Conservation (phyloP, 2,329 filamentous ascomycete genomes). For the Leptographium procerum region DNA sequence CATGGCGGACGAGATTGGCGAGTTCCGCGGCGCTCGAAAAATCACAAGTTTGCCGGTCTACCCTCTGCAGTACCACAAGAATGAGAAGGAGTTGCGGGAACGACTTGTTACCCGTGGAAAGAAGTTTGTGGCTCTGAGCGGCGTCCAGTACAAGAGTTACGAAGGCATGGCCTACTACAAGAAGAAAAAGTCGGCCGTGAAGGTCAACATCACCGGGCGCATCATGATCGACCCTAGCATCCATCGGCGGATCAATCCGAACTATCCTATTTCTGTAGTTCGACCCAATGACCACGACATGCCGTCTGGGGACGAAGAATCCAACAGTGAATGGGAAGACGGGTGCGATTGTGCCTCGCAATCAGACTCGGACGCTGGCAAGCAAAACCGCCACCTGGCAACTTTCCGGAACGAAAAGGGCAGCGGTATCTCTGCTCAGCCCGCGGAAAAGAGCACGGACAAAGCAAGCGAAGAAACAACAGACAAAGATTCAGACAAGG, state of each 20-base stretch:
- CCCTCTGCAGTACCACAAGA: slow-evolving; percentile 69
- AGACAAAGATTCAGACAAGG: background rate
- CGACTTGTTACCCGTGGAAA: slow-evolving; percentile 70
- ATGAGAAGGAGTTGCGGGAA: slow-evolving; percentile 51
- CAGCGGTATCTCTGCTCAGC: background rate
- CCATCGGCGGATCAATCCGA: slow-evolving; percentile 75
- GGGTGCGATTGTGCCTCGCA: slow-evolving; percentile 26
- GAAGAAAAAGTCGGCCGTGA: slow-evolving; percentile 61
- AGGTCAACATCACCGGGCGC: slow-evolving; percentile 76
- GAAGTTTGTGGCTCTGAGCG: slow-evolving; percentile 70
- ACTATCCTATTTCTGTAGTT: slow-evolving; percentile 67
- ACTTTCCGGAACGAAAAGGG: slow-evolving; percentile 4
- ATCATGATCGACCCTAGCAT: slow-evolving; percentile 80
- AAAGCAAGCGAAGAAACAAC: background rate
- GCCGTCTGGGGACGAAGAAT: slow-evolving; percentile 31
- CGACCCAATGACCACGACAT: slow-evolving; percentile 59
- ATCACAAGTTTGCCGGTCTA: slow-evolving; percentile 70
- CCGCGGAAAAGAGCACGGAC: background rate
- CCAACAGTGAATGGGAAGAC: slow-evolving; percentile 25
- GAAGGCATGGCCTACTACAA: slow-evolving; percentile 80
- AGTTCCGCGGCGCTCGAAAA: slow-evolving; percentile 71
- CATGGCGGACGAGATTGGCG: slow-evolving; percentile 55
- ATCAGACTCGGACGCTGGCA: slow-evolving; percentile 25
- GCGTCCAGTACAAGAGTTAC: slow-evolving; percentile 73
- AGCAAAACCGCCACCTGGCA: slow-evolving; percentile 24